These are phyloP conservation scores for Lizanozyma gosingica DNA, from an alignment of 1,139 yeast genomes.

Conservation along the genomic window DNA sequence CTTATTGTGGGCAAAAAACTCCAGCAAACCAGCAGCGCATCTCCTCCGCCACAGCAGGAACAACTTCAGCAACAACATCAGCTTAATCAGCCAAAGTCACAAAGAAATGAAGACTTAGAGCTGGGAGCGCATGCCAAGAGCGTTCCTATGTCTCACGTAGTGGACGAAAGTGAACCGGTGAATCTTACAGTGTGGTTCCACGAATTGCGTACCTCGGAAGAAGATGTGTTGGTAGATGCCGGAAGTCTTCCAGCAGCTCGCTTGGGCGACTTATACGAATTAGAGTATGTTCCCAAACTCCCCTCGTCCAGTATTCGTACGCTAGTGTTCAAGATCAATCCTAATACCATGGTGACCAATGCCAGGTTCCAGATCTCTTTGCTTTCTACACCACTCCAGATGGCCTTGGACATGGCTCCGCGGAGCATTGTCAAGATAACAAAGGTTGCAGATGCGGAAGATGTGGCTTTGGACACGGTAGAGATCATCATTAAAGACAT, in stretches of 20 bases:
- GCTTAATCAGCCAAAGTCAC: not conserved
- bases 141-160: slow-evolving; percentile 39
- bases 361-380: slow-evolving; percentile 41
- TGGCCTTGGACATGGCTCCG: slow-evolving; percentile 55
- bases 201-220: slow-evolving; percentile 49
- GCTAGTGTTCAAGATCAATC: not conserved
- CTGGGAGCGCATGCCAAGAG: not conserved
- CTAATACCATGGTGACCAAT: slow-evolving; percentile 7
- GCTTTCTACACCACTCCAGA: slow-evolving; percentile 53
- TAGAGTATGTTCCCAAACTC: slow-evolving; percentile 16
- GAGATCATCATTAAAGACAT: slow-evolving; percentile 79
- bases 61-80: not conserved
- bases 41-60: no score
- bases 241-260: slow-evolving; percentile 47
- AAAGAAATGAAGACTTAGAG: not conserved
- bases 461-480: slow-evolving; percentile 62
- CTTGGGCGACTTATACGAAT: slow-evolving; percentile 70
- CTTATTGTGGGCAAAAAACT: not conserved
- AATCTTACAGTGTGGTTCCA: slow-evolving; percentile 65
- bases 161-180: slow-evolving; percentile 26
- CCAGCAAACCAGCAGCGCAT: not conserved
- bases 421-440: slow-evolving; percentile 54
- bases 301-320: not conserved
- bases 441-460: slow-evolving; percentile 37
- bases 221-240: slow-evolving; percentile 57